Conservation (phyloP, 352 stramenopile genomes). For the Aphanomyces astaci region DNA sequence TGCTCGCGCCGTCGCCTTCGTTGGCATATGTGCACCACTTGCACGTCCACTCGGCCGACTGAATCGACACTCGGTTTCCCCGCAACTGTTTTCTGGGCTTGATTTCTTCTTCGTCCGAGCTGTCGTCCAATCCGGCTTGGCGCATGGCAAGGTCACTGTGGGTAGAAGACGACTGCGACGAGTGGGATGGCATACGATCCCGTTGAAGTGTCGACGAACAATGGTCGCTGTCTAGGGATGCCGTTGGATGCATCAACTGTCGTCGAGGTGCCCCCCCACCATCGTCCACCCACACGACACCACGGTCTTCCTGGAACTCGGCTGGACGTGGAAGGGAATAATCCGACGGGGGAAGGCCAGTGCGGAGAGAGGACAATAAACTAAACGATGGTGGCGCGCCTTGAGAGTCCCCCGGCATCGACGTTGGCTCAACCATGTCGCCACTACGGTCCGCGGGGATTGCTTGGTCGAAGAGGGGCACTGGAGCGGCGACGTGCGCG, state of each 20-base stretch:
- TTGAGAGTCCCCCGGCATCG: neutral
- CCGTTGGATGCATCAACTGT: no score
- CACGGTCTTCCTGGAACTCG: no score
- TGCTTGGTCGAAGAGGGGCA: neutral
- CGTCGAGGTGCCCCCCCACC: no score
- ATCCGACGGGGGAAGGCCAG: no score
- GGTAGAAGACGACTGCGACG: neutral
- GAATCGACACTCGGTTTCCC: neutral
- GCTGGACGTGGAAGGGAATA: no score
- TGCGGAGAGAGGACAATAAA: no score
- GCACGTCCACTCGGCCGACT: neutral
- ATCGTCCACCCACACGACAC: no score
- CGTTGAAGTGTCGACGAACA: no score
- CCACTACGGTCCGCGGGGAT: neutral
- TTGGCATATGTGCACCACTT: conserved; percentile 6
- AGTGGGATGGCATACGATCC: no score
- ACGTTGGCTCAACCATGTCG: neutral
- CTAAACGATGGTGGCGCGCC: neutral
- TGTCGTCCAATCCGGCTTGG: conserved; percentile 3
- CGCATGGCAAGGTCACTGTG: neutral
- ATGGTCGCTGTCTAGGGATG: no score
- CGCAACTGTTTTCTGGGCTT: neutral
- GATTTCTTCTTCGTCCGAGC: neutral
- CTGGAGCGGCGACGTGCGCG: neutral
- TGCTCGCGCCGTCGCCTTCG: neutral